Conservation (phyloP, 148 eudicot species). For the Mesembryanthemum crystallinum region DNA sequence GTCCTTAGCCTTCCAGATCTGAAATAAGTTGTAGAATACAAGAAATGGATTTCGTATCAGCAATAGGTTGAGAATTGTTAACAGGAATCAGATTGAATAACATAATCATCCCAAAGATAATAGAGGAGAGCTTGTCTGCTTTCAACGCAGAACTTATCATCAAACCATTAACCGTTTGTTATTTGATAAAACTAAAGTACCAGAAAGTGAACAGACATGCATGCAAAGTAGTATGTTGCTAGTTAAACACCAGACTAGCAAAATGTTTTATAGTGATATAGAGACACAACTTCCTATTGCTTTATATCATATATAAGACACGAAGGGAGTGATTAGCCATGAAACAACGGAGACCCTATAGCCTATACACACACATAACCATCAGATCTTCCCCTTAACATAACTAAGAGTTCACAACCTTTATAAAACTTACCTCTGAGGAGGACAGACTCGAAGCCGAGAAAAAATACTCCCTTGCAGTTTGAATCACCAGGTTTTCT, state of each 20-base stretch:
- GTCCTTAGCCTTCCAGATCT: conserved; percentile 99
- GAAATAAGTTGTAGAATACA: conserved; percentile 30
- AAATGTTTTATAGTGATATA: not conserved
- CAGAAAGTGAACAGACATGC: not conserved
- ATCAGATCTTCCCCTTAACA: not conserved
- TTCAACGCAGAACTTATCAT: not conserved
- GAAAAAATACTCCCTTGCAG: conserved; percentile 90
- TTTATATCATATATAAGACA: not conserved
- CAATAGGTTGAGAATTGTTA: not conserved
- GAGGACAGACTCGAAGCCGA: conserved; percentile 90
- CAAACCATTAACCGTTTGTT: conserved; percentile 8
- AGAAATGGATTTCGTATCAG: conserved; percentile 8
- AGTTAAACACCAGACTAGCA: conserved; percentile 1
- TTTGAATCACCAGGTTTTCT: conserved; percentile 91
- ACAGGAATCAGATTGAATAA: not conserved
- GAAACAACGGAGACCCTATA: not conserved
- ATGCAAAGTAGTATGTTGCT: not conserved
- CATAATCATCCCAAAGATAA: not conserved
- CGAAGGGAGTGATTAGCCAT: no score
- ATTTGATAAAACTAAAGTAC: not conserved
- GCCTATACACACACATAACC: not conserved
- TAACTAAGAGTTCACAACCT: not conserved
- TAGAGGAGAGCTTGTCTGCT: not conserved
- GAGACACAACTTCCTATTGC: not conserved
- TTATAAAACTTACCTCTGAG: conserved; percentile 64